Evolutionary conservation across 305 asterid genomes (phyloP).

Genomic region (Solanum hybrid): DNA sequence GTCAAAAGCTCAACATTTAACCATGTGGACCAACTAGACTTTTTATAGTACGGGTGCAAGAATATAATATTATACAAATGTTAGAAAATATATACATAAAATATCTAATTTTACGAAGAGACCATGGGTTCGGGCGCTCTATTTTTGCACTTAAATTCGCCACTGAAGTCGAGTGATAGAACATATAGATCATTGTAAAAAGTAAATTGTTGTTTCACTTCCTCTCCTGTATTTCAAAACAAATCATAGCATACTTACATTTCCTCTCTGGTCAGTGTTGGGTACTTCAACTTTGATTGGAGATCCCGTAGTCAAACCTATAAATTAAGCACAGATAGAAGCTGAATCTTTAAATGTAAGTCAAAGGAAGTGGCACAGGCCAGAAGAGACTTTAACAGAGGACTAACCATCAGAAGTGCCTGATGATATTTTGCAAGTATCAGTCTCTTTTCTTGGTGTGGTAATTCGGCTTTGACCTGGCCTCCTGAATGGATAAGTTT

Average conservation of each 20-base stretch:
- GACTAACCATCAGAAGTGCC: conserved; percentile 75
- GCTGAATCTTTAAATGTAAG: neutral
- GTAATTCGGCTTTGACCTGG: conserved; percentile 99
- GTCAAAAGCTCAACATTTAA: too few relatives aligned
- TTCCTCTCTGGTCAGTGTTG: conserved; percentile 94
- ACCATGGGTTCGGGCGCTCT: too few relatives aligned
- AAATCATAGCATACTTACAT: conserved; percentile 37
- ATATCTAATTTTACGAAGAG: too few relatives aligned
- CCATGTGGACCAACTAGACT: too few relatives aligned
- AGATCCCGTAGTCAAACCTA: conserved; percentile 89
- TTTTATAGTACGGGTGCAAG: too few relatives aligned
- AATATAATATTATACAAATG: too few relatives aligned
- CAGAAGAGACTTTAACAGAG: neutral
- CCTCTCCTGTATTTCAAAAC: neutral
- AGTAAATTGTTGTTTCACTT: neutral
- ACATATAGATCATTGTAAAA: neutral
- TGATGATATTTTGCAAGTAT: conserved; percentile 78
- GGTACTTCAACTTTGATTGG: conserved; percentile 94
- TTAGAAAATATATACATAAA: too few relatives aligned
- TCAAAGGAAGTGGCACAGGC: neutral
- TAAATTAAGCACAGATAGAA: neutral
- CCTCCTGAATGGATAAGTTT: conserved; percentile 46
- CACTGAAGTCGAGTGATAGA: neutral
- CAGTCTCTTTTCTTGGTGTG: conserved; percentile 98
- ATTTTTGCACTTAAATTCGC: too few relatives aligned